Conservation (phyloP, 1,284 basidiomycete species). For the Meira miltonrushii region DNA sequence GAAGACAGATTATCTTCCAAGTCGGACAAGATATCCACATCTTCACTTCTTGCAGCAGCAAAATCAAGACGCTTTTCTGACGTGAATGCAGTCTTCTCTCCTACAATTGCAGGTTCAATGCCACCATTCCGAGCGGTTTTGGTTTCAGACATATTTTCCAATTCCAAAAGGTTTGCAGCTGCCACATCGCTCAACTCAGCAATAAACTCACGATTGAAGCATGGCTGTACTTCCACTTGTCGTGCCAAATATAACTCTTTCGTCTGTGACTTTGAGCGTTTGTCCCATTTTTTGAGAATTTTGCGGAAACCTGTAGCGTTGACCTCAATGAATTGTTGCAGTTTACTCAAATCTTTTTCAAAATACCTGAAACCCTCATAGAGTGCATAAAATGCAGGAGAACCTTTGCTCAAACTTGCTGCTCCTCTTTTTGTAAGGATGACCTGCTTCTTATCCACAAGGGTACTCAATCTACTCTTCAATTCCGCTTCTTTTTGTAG, state of each 20-base stretch:
- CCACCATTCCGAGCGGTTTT: conserved; percentile 1
- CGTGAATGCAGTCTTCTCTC: conserved; percentile 19
- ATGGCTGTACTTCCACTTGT: conserved; percentile 90
- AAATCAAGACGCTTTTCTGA: conserved; percentile 46
- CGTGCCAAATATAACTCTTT: conserved; percentile 94
- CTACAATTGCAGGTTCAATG: conserved; percentile 13
- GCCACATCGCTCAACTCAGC: conserved; percentile 92
- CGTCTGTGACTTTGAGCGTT: conserved; percentile 84
- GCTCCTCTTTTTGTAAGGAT: conserved; percentile 49
- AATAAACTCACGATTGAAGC: conserved; percentile 83
- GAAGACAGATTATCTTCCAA: conserved; percentile 42
- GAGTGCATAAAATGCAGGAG: conserved; percentile 58
- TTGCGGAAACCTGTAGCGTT: conserved; percentile 97
- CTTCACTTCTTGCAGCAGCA: conserved; percentile 38
- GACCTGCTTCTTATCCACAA: conserved; percentile 82
- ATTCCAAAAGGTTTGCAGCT: conserved; percentile 82
- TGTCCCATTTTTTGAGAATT: conserved; percentile 99
- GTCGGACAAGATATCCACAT: conserved; percentile 40
- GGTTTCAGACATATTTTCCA: conserved; percentile 63
- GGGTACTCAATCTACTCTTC: conserved; percentile 76
- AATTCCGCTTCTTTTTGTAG: conserved; percentile 95
- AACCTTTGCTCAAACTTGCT: conserved; percentile 40
- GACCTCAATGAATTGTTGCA: conserved; percentile 95
- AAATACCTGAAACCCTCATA: conserved; percentile 93
- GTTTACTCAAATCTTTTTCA: conserved; percentile 90